Base-by-base conservation (phyloP, 176 grass and related monocot species). In the Hsuehochloa calcarea region DNA sequence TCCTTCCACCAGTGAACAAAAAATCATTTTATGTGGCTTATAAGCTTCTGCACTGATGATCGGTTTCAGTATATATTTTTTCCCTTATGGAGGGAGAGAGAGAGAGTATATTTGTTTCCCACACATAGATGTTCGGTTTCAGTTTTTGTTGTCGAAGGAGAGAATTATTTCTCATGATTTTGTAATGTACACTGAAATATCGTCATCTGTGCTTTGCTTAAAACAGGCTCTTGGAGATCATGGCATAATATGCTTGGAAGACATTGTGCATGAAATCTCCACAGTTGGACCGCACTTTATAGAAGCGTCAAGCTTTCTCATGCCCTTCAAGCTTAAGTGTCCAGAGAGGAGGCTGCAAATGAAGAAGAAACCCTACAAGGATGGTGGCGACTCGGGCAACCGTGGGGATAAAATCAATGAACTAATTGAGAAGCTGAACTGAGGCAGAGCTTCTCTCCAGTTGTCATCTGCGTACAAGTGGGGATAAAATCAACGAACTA, bases 201-300 rank as follows among this genome's bases (percentile, higher is more conserved):
- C 2, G 0, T n/a, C 5, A 27, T 66, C 6, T 2, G 1, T 51
- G 4, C 23, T 41, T 26, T 75, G 0, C 12, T 74, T 29, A 68
- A 60, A 75, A 43, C 66, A 94, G 90, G 93, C 88, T 47, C 88
- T 95, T 8, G 90, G 90, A 10, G 64, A 82, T 8, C 68, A 90
- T 7, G 93, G 93, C 0, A 88, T 95, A 63, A 92, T 95, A 61
- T 95, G 93, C 41, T 68, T 95, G 49, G 90, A 92, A 84, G 93
- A 95, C 3, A 23, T 95, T 1, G 90, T 95, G 50, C 90, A 90
- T 0, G 93, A 92, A 41, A 90, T 95, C 4, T 67, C 83, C 2
- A 92, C 75, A 0, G 85, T 95, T 1, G 93, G 93, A 14, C 81
- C 88, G 0, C 93, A 95, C 91, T 92, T 95, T 17, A 85, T 45